Evolutionary conservation across 805 yeast species (phyloP), one percentile per base, ranked within the genome.

Genomic region (Candida sonorensis): DNA sequence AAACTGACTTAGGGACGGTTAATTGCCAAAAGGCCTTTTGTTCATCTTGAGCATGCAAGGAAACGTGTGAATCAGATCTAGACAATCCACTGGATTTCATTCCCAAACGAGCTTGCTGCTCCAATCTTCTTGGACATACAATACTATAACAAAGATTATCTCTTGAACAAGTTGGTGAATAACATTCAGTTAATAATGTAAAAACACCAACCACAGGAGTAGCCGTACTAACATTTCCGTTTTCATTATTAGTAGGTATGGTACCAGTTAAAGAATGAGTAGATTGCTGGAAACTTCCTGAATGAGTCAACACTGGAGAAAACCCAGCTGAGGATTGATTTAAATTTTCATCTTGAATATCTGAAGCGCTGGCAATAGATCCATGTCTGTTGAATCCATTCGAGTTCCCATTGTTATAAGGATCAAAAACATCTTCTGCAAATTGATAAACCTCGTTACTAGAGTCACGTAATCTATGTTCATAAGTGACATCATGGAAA

Each of bases 121-220:
- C 97, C 30, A 92, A 64, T 41, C 97, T 72, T 45, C 96, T 72
- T 11, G 98, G 98, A 61, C 98, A 92, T 10, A 96, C 94, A 45
- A 92, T 88, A 26, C 95, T 83, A 59, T 92, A 92, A 59, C 98
- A 92, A 24, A 90, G 63, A 21, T 75, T 67, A 48, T 85, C 94
- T 31, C 94, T 67, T 5, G 95, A 79, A 60, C 98, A 92, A 0
- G 98, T 92, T 21, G 98, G 95, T 0, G 97, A 87, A 51, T 92
- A 92, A 60, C 98, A 92, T 51, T 88, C 95, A 0, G 97, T 84
- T 40, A 92, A 64, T 26, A 90, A 63, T 1, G 96, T 90, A 51
- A 90, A 92, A 4, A 92, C 95, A 45, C 98, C 98, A 55, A 84
- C n/a, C n/a, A n/a, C n/a, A n/a, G n/a, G n/a, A n/a, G n/a, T n/a